A percentile compares a stretch with the other conserved stretches of the same genome.
These are phyloP conservation scores for Canavalia ensiformis DNA, from an alignment of 306 rosid genomes.

Conservation along the genomic window DNA sequence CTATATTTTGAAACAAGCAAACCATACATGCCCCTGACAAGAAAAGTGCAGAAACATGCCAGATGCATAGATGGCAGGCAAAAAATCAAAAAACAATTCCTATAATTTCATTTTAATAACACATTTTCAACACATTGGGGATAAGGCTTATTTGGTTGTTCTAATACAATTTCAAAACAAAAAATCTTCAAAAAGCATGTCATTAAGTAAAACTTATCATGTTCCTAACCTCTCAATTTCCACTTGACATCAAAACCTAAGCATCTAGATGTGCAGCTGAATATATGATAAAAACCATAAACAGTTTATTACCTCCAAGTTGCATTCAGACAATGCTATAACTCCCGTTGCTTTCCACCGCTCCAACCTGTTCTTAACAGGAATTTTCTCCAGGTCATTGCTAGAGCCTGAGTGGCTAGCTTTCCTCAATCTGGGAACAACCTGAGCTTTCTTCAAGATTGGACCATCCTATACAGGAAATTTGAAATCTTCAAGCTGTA, in stretches of 20 bases:
- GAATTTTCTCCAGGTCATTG: conserved; percentile 48
- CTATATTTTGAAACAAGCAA: conserved; percentile 21
- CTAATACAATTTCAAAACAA: background rate
- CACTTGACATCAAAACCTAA: conserved; percentile 21
- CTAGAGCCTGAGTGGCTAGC: conserved; percentile 44
- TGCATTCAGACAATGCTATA: conserved; percentile 80
- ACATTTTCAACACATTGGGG: background rate
- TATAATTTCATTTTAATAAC: background rate
- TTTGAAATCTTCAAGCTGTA: conserved; percentile 24
- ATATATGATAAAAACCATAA: conserved; percentile 22
- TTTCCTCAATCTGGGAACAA: conserved; percentile 61
- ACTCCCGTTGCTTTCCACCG: conserved; percentile 83
- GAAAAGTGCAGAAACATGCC: background rate
- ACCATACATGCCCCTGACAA: background rate
- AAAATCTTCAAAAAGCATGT: conserved; percentile 33
- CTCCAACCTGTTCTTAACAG: conserved; percentile 62
- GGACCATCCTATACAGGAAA: conserved; percentile 74
- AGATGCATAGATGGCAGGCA: background rate
- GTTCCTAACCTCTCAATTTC: conserved; percentile 38
- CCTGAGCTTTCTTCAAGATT: conserved; percentile 64
- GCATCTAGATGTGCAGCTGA: background rate
- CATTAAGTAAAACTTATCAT: conserved; percentile 34
- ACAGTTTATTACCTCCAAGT: conserved; percentile 70
- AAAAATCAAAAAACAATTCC: background rate
- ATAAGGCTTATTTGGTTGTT: too few species aligned